Evolutionary conservation across 2,329 filamentous ascomycete genomes (phyloP).

Genomic region (Phyllosticta citribraziliensis): DNA sequence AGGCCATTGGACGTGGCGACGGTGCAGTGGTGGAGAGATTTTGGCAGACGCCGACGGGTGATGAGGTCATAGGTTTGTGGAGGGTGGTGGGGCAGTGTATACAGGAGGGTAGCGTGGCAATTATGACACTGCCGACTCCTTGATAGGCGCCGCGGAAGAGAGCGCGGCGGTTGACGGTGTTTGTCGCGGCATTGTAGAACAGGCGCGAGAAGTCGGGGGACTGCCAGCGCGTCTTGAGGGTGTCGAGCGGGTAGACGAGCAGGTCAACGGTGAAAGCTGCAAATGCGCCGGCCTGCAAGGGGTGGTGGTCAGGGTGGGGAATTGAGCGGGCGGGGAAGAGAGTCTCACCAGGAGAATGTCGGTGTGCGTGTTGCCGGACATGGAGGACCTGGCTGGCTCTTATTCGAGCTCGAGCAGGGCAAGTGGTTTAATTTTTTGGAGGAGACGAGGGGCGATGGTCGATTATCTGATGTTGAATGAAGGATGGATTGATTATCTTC

Average conservation of each 20-base stretch:
- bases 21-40: neutral
- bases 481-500: neutral
- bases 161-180: conserved; percentile 43
- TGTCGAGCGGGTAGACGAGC: conserved; percentile 80
- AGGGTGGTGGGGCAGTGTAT: conserved; percentile 15
- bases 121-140: conserved; percentile 72
- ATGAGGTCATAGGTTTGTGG: neutral
- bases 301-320: neutral
- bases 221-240: conserved; percentile 78
- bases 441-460: neutral
- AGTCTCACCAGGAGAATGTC: conserved; percentile 48
- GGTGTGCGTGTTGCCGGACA: conserved; percentile 36
- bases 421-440: neutral
- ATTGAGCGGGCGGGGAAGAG: neutral
- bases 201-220: conserved; percentile 63
- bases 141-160: conserved; percentile 73
- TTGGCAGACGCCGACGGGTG: neutral
- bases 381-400: conserved; percentile 9
- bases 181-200: conserved; percentile 49
- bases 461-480: neutral
- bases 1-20: conserved; percentile 5
- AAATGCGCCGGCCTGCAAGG: conserved; percentile 64
- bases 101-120: conserved; percentile 85
- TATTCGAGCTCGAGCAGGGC: neutral
- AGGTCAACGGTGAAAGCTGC: conserved; percentile 82